Evolutionary conservation across 2,329 filamentous ascomycete genomes (phyloP).

Genomic region (Dactylonectria estremocensis): DNA sequence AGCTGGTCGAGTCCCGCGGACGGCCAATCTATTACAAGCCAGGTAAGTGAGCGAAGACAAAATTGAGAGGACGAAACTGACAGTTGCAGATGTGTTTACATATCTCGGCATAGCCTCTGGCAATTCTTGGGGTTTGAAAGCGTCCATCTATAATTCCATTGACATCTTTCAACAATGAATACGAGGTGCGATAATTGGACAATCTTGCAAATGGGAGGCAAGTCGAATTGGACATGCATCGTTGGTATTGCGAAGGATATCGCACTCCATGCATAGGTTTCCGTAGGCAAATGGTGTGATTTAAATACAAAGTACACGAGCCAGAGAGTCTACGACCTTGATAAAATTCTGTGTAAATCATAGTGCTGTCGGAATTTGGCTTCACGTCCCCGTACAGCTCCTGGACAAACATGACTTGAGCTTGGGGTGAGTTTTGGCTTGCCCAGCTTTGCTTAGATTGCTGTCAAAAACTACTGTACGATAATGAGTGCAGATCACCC

Average conservation of each 20-base stretch:
- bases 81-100: conserved; percentile 74
- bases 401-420: too few relatives aligned
- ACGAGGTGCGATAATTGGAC: too few relatives aligned
- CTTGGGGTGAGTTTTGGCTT: too few relatives aligned
- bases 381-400: too few relatives aligned
- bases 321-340: too few relatives aligned
- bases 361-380: too few relatives aligned
- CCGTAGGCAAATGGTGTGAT: not conserved
- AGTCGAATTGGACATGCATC: too few relatives aligned
- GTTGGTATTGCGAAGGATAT: too few relatives aligned
- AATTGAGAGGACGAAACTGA: conserved; percentile 39
- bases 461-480: too few relatives aligned
- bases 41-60: conserved; percentile 62
- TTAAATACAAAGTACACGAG: not conserved
- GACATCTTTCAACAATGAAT: conserved; percentile 53
- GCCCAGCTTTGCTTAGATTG: too few relatives aligned
- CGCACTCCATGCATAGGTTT: not conserved
- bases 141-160: conserved; percentile 69
- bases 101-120: conserved; percentile 73
- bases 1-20: conserved; percentile 65
- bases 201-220: not conserved
- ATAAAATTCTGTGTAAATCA: too few relatives aligned
- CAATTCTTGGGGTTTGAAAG: conserved; percentile 75
- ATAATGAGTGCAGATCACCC: too few relatives aligned
- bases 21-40: conserved; percentile 83